Conservation (phyloP, 2,329 filamentous ascomycete genomes). For the Fusarium hainanense region DNA sequence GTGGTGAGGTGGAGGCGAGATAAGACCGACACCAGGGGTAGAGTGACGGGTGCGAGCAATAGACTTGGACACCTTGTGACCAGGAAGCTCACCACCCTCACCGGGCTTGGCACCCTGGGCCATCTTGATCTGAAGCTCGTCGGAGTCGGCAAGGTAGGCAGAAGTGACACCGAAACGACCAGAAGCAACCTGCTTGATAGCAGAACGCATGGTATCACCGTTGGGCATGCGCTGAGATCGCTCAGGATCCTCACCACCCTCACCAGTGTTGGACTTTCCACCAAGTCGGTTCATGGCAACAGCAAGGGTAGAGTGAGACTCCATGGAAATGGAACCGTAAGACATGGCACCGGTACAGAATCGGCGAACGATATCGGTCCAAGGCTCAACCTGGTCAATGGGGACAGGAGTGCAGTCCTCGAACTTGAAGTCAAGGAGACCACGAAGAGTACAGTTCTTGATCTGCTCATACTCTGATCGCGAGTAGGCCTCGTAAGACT, state of each 20-base stretch:
- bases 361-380: constrained; percentile 96
- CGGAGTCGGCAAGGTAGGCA: constrained; percentile 92
- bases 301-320: constrained; percentile 94
- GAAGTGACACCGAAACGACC: constrained; percentile 97
- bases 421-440: constrained; percentile 95
- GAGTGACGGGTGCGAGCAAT: constrained; percentile 96
- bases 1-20: constrained; percentile 95
- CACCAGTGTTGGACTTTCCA: constrained; percentile 97
- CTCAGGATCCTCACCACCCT: constrained; percentile 96
- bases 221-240: constrained; percentile 87
- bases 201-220: constrained; percentile 95
- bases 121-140: constrained; percentile 99
- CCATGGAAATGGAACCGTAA: constrained; percentile 98
- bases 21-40: constrained; percentile 93
- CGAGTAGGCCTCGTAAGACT: constrained; percentile 97
- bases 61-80: constrained; percentile 94
- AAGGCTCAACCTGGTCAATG: constrained; percentile 96
- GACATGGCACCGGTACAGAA: constrained; percentile 99
- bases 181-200: constrained; percentile 97
- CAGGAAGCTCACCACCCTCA: constrained; percentile 95
- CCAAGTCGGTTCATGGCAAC: constrained; percentile 97
- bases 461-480: constrained; percentile 94
- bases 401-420: constrained; percentile 86
- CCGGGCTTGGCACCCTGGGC: constrained; percentile 97
- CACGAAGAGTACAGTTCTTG: constrained; percentile 94